phyloP scores from a whole-genome alignment of 2,329 filamentous ascomycete genomes.

The Fusarium armeniacum region DNA sequence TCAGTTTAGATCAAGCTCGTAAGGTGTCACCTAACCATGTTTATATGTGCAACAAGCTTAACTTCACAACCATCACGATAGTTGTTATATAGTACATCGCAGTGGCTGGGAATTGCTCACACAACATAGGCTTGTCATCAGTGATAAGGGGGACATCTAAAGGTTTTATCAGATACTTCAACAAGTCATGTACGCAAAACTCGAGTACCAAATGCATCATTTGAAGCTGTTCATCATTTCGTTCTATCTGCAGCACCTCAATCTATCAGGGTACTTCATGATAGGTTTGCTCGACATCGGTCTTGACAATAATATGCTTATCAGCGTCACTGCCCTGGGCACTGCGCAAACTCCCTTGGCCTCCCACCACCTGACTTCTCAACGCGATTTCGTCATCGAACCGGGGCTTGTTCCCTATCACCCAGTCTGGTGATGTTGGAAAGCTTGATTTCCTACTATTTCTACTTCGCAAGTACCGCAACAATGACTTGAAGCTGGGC shows the following conservation, averaged over 20 bases:
- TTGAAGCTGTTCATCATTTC: background rate
- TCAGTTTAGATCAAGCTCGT: background rate
- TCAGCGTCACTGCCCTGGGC: background rate
- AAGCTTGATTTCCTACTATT: background rate
- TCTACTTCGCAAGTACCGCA: conserved; percentile 1
- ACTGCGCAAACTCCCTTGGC: conserved; percentile 17
- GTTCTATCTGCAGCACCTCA: background rate
- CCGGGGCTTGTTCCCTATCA: background rate
- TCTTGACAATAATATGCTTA: conserved; percentile 26
- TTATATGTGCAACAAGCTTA: background rate
- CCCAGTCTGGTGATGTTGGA: background rate
- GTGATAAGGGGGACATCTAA: too few relatives aligned
- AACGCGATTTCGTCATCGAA: conserved; percentile 24
- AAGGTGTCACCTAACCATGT: background rate
- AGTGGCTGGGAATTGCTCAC: background rate
- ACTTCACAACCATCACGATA: background rate
- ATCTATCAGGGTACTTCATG: background rate
- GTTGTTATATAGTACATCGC: background rate
- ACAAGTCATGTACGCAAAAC: background rate
- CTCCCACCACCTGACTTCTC: conserved; percentile 19
- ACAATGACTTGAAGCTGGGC: conserved; percentile 22
- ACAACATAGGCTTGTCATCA: background rate
- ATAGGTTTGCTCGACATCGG: conserved; percentile 24
- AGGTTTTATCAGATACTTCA: background rate
- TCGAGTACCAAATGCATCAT: background rate